A percentile compares a stretch with the other conserved stretches of the same genome.
phyloP scores from a whole-genome alignment of 768 basidiomycete species.

The Lactarius sp. region DNA sequence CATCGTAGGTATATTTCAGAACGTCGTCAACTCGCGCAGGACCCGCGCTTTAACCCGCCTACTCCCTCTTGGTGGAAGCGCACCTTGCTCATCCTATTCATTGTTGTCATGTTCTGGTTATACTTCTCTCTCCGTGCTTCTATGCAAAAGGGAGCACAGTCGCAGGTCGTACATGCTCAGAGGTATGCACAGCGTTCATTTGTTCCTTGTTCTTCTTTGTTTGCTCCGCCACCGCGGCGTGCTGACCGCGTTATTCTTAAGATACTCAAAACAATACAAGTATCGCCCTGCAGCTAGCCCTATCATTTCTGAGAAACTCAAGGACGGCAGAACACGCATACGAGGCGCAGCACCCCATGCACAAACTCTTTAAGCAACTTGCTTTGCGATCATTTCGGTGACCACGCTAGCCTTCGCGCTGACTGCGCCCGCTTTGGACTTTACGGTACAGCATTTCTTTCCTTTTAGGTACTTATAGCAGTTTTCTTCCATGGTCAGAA shows the following conservation, averaged over 20 bases:
- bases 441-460: neutral
- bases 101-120: conserved; percentile 40
- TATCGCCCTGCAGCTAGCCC: conserved; percentile 84
- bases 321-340: conserved; percentile 62
- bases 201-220: neutral
- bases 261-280: conserved; percentile 80
- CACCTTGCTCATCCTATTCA: conserved; percentile 40
- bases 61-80: conserved; percentile 51
- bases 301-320: conserved; percentile 68
- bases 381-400: neutral
- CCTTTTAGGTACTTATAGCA: conserved; percentile 1
- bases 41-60: conserved; percentile 47
- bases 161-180: conserved; percentile 54
- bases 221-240: neutral
- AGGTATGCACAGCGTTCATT: conserved; percentile 41
- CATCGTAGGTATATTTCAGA: conserved; percentile 7
- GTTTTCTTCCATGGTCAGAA: neutral
- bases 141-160: conserved; percentile 24
- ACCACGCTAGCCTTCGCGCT: neutral
- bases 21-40: conserved; percentile 27
- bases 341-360: conserved; percentile 56
- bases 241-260: conserved; percentile 30
- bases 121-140: conserved; percentile 31
- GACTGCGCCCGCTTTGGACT: neutral
- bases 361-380: neutral